Percentiles rank a stretch among this genome's conserved stretches.
Conservation (phyloP, 2,329 filamentous ascomycete species). For the Setomelanomma holmii region DNA sequence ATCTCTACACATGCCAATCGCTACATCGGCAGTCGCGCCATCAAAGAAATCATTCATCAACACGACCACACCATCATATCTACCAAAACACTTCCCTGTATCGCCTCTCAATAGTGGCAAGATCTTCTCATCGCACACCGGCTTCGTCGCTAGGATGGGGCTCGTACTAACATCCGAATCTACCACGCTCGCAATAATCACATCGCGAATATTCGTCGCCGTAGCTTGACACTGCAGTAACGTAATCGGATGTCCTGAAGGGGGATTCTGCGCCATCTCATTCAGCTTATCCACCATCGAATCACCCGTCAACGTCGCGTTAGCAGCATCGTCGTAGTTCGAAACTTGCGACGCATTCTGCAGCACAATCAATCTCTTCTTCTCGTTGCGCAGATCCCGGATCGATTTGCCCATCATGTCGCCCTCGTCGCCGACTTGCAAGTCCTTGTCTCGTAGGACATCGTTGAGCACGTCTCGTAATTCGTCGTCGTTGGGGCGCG, state of each 20-base stretch:
- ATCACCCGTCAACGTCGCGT: constrained; percentile 40
- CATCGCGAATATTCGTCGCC: constrained; percentile 58
- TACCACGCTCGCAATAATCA: constrained; percentile 56
- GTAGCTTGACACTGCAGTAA: constrained; percentile 60
- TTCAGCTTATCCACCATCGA: constrained; percentile 36
- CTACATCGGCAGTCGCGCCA: constrained; percentile 58
- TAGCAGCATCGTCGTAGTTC: constrained; percentile 44
- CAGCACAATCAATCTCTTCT: constrained; percentile 36
- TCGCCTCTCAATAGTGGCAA: constrained; percentile 57
- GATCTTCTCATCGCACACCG: constrained; percentile 57
- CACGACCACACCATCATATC: constrained; percentile 54
- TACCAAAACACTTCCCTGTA: constrained; percentile 45
- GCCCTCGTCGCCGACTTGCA: constrained; percentile 29
- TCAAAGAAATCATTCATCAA: constrained; percentile 62
- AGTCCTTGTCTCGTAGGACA: constrained; percentile 30
- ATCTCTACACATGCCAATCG: constrained; percentile 50
- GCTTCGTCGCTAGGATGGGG: constrained; percentile 59
- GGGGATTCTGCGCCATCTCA: constrained; percentile 26
- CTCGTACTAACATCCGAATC: constrained; percentile 54
- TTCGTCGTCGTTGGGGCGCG: constrained; percentile 52
- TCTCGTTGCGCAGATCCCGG: constrained; percentile 30
- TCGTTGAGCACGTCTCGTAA: constrained; percentile 48
- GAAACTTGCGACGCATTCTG: constrained; percentile 32
- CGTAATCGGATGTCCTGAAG: constrained; percentile 29
- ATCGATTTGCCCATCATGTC: constrained; percentile 38